Conservation (phyloP, 2,329 filamentous ascomycete species). For the Beauveria medogensis region DNA sequence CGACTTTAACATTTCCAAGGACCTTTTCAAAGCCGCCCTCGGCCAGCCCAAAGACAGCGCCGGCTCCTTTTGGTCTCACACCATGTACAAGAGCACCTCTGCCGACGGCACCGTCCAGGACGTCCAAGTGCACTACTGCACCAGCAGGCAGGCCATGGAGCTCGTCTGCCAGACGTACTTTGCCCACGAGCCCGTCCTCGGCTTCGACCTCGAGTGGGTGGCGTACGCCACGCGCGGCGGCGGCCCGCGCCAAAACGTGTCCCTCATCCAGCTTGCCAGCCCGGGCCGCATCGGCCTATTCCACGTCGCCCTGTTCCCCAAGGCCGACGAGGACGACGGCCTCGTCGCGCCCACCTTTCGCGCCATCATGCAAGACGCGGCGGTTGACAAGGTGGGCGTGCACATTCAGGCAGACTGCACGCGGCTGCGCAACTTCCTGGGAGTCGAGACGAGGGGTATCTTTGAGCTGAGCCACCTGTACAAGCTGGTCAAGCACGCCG, state of each 20-base stretch:
- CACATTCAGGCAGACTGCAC: slow-evolving; percentile 63
- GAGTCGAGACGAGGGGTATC: slow-evolving; percentile 55
- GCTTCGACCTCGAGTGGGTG: slow-evolving; percentile 87
- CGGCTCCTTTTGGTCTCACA: slow-evolving; percentile 60
- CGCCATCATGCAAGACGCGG: slow-evolving; percentile 61
- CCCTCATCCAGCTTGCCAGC: slow-evolving; percentile 75
- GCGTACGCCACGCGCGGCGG: slow-evolving; percentile 36
- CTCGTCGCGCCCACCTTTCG: slow-evolving; percentile 65
- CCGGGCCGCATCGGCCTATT: slow-evolving; percentile 71
- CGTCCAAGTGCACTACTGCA: slow-evolving; percentile 73
- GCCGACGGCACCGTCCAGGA: slow-evolving; percentile 36
- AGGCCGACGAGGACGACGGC: slow-evolving; percentile 30
- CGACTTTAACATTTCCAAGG: slow-evolving; percentile 38
- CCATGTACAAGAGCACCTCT: slow-evolving; percentile 51
- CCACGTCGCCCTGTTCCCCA: slow-evolving; percentile 61
- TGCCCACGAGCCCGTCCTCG: slow-evolving; percentile 60
- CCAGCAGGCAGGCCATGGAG: slow-evolving; percentile 58
- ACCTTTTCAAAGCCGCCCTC: slow-evolving; percentile 41
- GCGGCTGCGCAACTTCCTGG: slow-evolving; percentile 58
- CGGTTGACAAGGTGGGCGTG: slow-evolving; percentile 70
- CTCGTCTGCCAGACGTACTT: slow-evolving; percentile 57
- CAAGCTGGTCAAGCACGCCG: slow-evolving; percentile 63
- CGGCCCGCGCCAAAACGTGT: slow-evolving; percentile 60
- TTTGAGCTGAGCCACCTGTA: slow-evolving; percentile 81
- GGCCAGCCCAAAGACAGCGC: slow-evolving; percentile 33